Conservation (phyloP, 2,329 filamentous ascomycete genomes). For the Hortaea sp. region DNA sequence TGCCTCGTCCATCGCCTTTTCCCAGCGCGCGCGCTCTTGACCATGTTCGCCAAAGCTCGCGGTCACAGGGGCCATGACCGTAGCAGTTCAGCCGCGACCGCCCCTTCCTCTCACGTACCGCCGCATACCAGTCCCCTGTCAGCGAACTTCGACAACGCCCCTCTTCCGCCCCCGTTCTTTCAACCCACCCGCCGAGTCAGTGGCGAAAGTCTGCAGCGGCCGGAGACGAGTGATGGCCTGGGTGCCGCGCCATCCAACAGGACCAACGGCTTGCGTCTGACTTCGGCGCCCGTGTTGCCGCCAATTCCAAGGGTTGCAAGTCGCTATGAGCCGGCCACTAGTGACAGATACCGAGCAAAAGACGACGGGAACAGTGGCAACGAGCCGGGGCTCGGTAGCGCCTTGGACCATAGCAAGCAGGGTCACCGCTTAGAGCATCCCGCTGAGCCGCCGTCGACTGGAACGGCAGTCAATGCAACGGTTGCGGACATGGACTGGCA, state of each 20-base stretch:
- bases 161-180: constrained; percentile 1
- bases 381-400: constrained; percentile 3
- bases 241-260: neutral
- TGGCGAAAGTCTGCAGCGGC: constrained; percentile 7
- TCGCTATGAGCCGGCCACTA: neutral
- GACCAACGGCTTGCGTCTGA: neutral
- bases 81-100: neutral
- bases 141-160: constrained; percentile 23
- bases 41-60: constrained; percentile 5
- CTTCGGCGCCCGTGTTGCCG: constrained; percentile 36
- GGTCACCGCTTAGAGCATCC: constrained; percentile 10
- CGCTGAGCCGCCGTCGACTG: neutral
- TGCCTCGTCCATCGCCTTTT: too few species aligned
- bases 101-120: neutral
- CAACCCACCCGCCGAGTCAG: constrained; percentile 2
- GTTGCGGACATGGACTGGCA: neutral
- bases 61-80: constrained; percentile 1
- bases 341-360: neutral
- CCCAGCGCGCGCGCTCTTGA: neutral
- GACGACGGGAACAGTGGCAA: constrained; percentile 9
- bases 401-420: neutral
- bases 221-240: constrained; percentile 16
- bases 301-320: constrained; percentile 29
- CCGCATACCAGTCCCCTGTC: constrained; percentile 18
- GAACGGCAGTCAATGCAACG: too few species aligned